Conservation (phyloP, 345 rosid species). For the Gynandropsis gynandra region DNA sequence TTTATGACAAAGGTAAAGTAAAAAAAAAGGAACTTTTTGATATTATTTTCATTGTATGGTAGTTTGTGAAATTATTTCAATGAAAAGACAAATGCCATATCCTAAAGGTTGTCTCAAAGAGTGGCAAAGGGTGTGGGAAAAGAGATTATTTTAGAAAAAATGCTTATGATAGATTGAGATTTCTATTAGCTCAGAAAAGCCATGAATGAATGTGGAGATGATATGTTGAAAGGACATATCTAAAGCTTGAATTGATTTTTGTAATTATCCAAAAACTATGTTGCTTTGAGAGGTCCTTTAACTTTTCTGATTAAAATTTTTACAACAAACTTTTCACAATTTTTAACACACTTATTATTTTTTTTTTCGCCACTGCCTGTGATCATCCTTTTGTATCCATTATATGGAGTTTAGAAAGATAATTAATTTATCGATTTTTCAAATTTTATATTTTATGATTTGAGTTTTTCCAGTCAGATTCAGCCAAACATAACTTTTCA, state of each 20-base stretch:
- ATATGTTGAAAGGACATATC: conserved; percentile 25
- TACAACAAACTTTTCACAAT: too few species aligned
- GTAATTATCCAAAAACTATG: conserved; percentile 14
- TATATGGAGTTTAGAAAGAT: conserved; percentile 7
- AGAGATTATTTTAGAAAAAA: conserved; percentile 6
- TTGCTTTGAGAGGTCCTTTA: conserved; percentile 13
- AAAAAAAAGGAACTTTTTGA: conserved; percentile 13
- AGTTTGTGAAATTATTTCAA: conserved; percentile 6
- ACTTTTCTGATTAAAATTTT: conserved; percentile 14
- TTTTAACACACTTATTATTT: too few species aligned
- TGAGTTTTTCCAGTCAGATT: conserved; percentile 6
- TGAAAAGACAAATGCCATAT: conserved; percentile 20
- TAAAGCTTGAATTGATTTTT: conserved; percentile 28
- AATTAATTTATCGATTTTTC: neutral
- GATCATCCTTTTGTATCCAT: conserved; percentile 1
- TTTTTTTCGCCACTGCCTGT: conserved; percentile 4
- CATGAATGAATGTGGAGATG: conserved; percentile 28
- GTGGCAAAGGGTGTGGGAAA: conserved; percentile 4
- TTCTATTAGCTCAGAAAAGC: conserved; percentile 20
- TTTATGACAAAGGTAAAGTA: conserved; percentile 26
- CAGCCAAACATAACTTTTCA: conserved; percentile 5
- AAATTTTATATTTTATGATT: neutral
- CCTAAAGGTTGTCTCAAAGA: conserved; percentile 18
- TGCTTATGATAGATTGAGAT: conserved; percentile 14
- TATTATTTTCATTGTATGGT: conserved; percentile 11